Conservation (phyloP, 2,329 filamentous ascomycete genomes). For the Juglanconis sp. region DNA sequence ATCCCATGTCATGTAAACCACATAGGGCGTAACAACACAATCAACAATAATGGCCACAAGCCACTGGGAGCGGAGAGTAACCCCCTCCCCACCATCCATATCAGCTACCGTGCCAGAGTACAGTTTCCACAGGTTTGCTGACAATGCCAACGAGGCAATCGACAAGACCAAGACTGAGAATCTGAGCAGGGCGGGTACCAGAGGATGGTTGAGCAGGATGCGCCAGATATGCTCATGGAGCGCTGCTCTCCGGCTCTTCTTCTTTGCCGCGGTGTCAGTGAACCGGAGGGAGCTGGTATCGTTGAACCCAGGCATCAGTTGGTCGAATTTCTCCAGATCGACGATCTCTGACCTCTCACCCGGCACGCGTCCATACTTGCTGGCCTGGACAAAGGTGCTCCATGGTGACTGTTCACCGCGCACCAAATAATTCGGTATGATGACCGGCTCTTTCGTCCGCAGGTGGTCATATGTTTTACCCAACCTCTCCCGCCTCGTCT, state of each 20-base stretch:
- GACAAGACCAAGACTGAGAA: conserved; percentile 81
- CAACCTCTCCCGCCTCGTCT: conserved; percentile 43
- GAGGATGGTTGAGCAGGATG: conserved; percentile 72
- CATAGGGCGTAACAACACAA: conserved; percentile 82
- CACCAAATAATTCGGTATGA: conserved; percentile 46
- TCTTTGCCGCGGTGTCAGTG: conserved; percentile 9
- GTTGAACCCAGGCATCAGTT: conserved; percentile 47
- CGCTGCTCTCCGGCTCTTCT: conserved; percentile 39
- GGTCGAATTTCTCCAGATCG: conserved; percentile 39
- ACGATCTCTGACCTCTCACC: conserved; percentile 49
- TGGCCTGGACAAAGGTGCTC: conserved; percentile 53
- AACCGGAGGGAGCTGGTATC: conserved; percentile 26
- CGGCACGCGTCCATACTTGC: conserved; percentile 45
- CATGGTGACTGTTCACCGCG: conserved; percentile 43
- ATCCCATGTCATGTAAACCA: conserved; percentile 90
- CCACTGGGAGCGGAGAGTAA: conserved; percentile 60
- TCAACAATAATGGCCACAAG: conserved; percentile 89
- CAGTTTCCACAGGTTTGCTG: conserved; percentile 65
- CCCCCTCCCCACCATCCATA: conserved; percentile 34
- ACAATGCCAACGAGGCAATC: conserved; percentile 74
- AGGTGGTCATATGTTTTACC: conserved; percentile 60
- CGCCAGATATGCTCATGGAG: conserved; percentile 61
- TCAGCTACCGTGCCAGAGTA: conserved; percentile 34
- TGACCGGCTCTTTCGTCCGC: conserved; percentile 56
- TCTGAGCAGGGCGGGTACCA: conserved; percentile 82